phyloP scores from a whole-genome alignment of 2,329 filamentous ascomycete species.

The Arthrobotrys entomopaga region DNA sequence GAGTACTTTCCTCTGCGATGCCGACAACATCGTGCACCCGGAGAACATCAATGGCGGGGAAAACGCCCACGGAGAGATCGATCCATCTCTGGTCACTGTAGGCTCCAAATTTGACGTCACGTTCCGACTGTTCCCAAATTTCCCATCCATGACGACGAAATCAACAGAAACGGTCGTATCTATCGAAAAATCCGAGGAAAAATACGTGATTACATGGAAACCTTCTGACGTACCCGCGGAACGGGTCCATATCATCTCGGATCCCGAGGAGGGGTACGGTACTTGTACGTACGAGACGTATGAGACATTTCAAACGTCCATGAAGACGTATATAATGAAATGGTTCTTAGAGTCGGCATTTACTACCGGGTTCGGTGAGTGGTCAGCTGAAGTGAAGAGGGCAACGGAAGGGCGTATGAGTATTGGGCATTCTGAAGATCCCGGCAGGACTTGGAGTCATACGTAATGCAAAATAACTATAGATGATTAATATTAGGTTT shows the following conservation, averaged over 20 bases:
- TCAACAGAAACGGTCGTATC: slow-evolving; percentile 23
- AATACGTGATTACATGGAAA: slow-evolving; percentile 23
- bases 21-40: slow-evolving; percentile 33
- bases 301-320: slow-evolving; percentile 38
- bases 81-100: slow-evolving; percentile 9
- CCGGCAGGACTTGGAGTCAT: not conserved
- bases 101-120: slow-evolving; percentile 34
- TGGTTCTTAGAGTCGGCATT: slow-evolving; percentile 18
- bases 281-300: slow-evolving; percentile 45
- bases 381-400: slow-evolving; percentile 39
- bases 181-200: slow-evolving; percentile 38
- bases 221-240: slow-evolving; percentile 15
- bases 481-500: too few relatives aligned
- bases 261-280: slow-evolving; percentile 36
- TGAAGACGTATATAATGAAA: slow-evolving; percentile 12
- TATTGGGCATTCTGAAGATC: too few relatives aligned
- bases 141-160: slow-evolving; percentile 23
- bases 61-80: slow-evolving; percentile 4
- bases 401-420: slow-evolving; percentile 30
- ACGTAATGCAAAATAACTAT: too few relatives aligned
- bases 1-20: slow-evolving; percentile 34
- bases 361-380: slow-evolving; percentile 31
- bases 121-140: slow-evolving; percentile 23
- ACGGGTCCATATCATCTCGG: slow-evolving; percentile 43
- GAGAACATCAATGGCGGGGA: not conserved